A percentile compares a stretch with the other conserved stretches of the same genome.
Evolutionary conservation across 2,329 filamentous ascomycete species (phyloP).

Genomic region (Cylindrodendrum hubeiense): DNA sequence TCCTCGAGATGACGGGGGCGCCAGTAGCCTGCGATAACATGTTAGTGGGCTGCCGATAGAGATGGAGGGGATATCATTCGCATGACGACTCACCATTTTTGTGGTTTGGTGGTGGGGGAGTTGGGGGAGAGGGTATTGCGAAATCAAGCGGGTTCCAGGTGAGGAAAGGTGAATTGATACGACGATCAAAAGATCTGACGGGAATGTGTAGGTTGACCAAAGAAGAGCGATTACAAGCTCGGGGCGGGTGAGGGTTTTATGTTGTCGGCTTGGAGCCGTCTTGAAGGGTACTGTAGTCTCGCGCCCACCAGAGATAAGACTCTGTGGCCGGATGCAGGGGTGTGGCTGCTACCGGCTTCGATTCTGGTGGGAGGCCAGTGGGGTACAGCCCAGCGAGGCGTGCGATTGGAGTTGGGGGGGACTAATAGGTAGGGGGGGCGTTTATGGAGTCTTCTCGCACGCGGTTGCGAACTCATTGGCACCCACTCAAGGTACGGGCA

Average conservation of each 20-base stretch:
- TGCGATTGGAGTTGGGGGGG: constrained; percentile 34
- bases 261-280: constrained; percentile 39
- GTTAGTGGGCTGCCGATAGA: constrained; percentile 33
- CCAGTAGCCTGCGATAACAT: constrained; percentile 28
- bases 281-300: constrained; percentile 30
- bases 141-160: constrained; percentile 12
- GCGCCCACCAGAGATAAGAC: constrained; percentile 43
- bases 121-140: not conserved
- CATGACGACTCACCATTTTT: constrained; percentile 39
- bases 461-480: constrained; percentile 24
- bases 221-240: constrained; percentile 22
- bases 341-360: constrained; percentile 43
- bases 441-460: constrained; percentile 20
- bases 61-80: constrained; percentile 22
- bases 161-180: constrained; percentile 30
- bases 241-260: constrained; percentile 46
- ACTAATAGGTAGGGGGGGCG: constrained; percentile 29
- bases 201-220: constrained; percentile 41
- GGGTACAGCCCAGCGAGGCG: constrained; percentile 25
- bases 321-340: constrained; percentile 45
- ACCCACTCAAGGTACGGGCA: constrained; percentile 12
- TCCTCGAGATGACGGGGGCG: constrained; percentile 37
- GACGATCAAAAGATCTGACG: constrained; percentile 34
- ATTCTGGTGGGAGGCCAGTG: constrained; percentile 31
- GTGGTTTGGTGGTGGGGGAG: constrained; percentile 18